Base-by-base conservation (phyloP, 179 eudicot genomes). In the Gypsophila paniculata region DNA sequence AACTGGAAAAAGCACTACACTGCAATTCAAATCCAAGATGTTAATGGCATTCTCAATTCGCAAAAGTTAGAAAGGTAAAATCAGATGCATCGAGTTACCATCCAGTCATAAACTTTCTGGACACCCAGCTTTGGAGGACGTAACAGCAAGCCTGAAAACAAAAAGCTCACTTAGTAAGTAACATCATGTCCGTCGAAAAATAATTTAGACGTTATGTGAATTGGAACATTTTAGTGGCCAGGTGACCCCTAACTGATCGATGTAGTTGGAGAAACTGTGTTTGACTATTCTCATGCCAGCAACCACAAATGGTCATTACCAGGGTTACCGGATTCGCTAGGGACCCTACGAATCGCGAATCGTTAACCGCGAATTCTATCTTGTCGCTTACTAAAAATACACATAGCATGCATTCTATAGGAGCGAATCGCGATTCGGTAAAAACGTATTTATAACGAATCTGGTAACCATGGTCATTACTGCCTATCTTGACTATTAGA, bases 1-100 rank as follows among this genome's bases (percentile, higher is more conserved):
- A 77, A 89, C 90, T 10, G 97, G 97, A 80, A 89, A 91, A 68
- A 91, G 90, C 64, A 91, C 95, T 8, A 91, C 92, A 77, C 97
- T 91, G 93, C 83, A 86, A 80, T 70, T 75, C 66, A 69, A 42
- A 34, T 34, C 53, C 32, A 82, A 73, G 65, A 63, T 34, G 68
- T 80, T 38, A 82, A 61, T 44, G 36, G 39, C 44, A 63, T 13
- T 65, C 61, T 5, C 21, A 29, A 75, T 48, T 64, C 18, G 58
- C 60, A 39, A 64, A 63, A 25, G 6, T 29, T 71, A 19, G 23
- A 59, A 21, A 18, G 10, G 19, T 25, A 12, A 55, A 72, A 54
- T 53, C 67, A 80, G 54, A 13, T 22, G 67, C 18, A 66, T 68
- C 42, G 39, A 61, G 68, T 80, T 78, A 85, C 89, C 93, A 89